Evolutionary conservation across 202 grass and related monocot species (phyloP), one percentile per base, ranked within the genome.

Genomic region (Hordeum pubiflorum): DNA sequence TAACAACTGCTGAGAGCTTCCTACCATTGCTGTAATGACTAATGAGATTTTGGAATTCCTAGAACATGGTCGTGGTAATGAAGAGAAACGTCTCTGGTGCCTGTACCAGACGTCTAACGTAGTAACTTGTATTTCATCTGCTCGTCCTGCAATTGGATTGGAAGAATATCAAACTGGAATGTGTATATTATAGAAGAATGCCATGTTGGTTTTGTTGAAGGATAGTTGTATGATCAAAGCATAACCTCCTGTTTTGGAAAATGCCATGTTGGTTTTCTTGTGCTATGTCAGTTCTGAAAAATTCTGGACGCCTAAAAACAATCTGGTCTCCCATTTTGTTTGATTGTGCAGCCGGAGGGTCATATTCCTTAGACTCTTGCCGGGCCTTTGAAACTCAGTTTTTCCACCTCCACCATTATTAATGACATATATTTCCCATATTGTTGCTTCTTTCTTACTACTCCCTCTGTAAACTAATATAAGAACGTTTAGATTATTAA

Each of bases 131-230:
- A 62, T 20, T 89, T 39, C 10, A 20, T 63, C 9, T 81, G 61
- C 26, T 63, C 39, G 55, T 74, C 32, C 38, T 57, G 69, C 18
- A 54, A 3, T 69, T 82, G 21, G 81, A 68, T 69, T 82, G 21
- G 81, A 68, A 82, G n/a, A 40, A 27, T 21, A 14, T 75, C 23
- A 67, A 65, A 65, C 33, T 69, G 22, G 41, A 84, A 62, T 89
- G 79, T 86, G 74, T 79, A 74, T 86, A 75, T 86, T 78, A 43
- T 69, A 26, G 9, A 21, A 24, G 9, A 63, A 41, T 82, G 15
- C 58, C 8, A 69, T 24, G 14, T 41, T 23, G 21, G 22, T 29
- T 15, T 70, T 46, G 5, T 17, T 50, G 44, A 50, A 50, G 44
- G 44, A 50, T 50, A 50, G 14, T 54, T 54, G 17, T 54, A 58